Percentiles rank a stretch among this genome's conserved stretches.
phyloP scores from a whole-genome alignment of 352 stramenopile genomes.

The Pythium phragmiticola region DNA sequence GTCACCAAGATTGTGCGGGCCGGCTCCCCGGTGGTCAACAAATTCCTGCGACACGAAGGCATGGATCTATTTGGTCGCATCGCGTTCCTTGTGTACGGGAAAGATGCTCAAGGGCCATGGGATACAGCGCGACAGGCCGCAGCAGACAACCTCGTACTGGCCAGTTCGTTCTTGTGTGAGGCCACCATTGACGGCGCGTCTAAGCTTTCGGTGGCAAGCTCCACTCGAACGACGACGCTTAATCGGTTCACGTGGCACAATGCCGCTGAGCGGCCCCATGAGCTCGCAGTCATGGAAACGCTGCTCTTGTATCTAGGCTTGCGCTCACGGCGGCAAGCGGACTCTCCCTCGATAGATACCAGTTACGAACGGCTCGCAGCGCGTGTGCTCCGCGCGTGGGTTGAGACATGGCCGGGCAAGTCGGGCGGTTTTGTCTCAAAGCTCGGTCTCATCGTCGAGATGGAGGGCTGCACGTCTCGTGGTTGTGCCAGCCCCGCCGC shows the following conservation, averaged over 20 bases:
- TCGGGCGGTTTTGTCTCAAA: conserved; percentile 15
- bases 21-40: conserved; percentile 12
- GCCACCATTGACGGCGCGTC: background rate
- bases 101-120: background rate
- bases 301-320: conserved; percentile 20
- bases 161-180: conserved; percentile 33
- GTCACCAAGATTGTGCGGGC: conserved; percentile 31
- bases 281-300: conserved; percentile 18
- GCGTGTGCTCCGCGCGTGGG: conserved; percentile 14
- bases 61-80: conserved; percentile 26
- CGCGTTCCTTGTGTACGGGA: conserved; percentile 17
- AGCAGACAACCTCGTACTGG: conserved; percentile 33
- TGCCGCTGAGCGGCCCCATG: background rate
- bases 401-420: conserved; percentile 26
- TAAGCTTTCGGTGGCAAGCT: background rate
- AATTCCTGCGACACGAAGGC: conserved; percentile 30
- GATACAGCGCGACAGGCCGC: background rate
- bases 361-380: conserved; percentile 27
- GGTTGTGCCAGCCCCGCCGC: background rate
- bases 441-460: background rate
- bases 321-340: too few relatives aligned
- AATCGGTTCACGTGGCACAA: background rate
- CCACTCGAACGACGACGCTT: too few relatives aligned
- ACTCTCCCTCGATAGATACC: conserved; percentile 2
- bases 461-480: too few relatives aligned